A percentile compares a stretch with the other conserved stretches of the same genome.
These are phyloP conservation scores for Penicillium sp. DNA, from an alignment of 2,329 filamentous ascomycete genomes.

Conservation along the genomic window DNA sequence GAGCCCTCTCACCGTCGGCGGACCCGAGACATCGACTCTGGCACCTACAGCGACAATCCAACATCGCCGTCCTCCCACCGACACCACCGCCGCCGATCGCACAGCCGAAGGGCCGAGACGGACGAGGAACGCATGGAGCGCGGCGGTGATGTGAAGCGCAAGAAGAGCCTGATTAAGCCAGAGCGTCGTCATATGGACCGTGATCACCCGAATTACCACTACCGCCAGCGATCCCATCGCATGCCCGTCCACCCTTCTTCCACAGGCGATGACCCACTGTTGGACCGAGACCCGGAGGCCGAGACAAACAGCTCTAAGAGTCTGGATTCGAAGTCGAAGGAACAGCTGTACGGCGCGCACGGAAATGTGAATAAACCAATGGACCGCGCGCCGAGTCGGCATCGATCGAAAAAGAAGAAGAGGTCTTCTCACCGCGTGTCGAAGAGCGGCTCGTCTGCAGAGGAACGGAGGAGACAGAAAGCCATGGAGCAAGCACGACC, in stretches of 20 bases:
- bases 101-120: conserved; percentile 44
- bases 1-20: conserved; percentile 63
- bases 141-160: conserved; percentile 61
- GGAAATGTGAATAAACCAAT: conserved; percentile 47
- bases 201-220: conserved; percentile 93
- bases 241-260: conserved; percentile 90
- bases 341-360: conserved; percentile 37
- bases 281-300: conserved; percentile 64
- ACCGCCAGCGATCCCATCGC: conserved; percentile 89
- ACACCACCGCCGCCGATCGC: conserved; percentile 44
- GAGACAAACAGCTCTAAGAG: conserved; percentile 66
- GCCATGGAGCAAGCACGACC: conserved; percentile 68
- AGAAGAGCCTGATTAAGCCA: conserved; percentile 84
- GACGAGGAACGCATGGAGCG: conserved; percentile 59
- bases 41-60: conserved; percentile 45
- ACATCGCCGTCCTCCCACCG: conserved; percentile 42
- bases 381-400: conserved; percentile 43
- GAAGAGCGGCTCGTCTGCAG: conserved; percentile 57
- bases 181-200: conserved; percentile 83
- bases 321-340: conserved; percentile 54
- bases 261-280: conserved; percentile 85
- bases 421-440: conserved; percentile 67
- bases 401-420: conserved; percentile 49
- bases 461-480: conserved; percentile 63
- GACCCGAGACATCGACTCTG: conserved; percentile 72